Percentiles rank a stretch among this genome's conserved stretches.
Evolutionary conservation across 2,329 filamentous ascomycete species (phyloP).

Genomic region (Lasiodiplodia citricola): DNA sequence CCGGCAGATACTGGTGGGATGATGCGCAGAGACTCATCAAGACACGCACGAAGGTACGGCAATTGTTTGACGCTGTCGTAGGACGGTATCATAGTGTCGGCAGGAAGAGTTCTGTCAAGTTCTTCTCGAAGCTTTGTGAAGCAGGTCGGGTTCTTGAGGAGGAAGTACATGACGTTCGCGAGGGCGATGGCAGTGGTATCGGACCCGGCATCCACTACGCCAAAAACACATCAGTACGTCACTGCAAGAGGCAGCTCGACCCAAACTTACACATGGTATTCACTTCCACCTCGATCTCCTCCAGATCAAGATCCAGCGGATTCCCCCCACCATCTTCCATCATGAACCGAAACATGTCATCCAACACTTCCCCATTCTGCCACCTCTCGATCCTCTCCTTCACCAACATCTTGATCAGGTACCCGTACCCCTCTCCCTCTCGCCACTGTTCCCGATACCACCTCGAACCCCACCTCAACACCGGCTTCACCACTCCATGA

Average conservation of each 20-base stretch:
- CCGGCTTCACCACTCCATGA: too few species aligned
- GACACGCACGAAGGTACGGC: conserved; percentile 38
- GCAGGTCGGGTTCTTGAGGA: conserved; percentile 40
- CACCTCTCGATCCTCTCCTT: conserved; percentile 54
- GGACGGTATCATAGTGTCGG: conserved; percentile 28
- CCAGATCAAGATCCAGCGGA: neutral
- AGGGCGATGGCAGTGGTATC: conserved; percentile 44
- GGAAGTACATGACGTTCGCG: conserved; percentile 43
- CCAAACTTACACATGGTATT: too few species aligned
- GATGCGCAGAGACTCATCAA: conserved; percentile 38
- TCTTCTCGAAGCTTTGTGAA: conserved; percentile 34
- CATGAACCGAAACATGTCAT: conserved; percentile 8
- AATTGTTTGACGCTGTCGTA: conserved; percentile 33
- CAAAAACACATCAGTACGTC: neutral
- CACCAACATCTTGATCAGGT: conserved; percentile 53
- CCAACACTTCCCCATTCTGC: conserved; percentile 29
- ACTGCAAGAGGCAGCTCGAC: too few species aligned
- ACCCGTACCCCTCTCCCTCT: too few species aligned
- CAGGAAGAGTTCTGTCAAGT: conserved; percentile 26
- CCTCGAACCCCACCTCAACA: too few species aligned
- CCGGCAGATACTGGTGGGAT: neutral
- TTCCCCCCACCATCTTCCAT: neutral
- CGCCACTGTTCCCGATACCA: too few species aligned
- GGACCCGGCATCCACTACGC: conserved; percentile 36
- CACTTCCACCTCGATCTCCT: neutral